Evolutionary conservation across 176 grass and related monocot species (phyloP).

Genomic region (Chrysopogon serrulatus): DNA sequence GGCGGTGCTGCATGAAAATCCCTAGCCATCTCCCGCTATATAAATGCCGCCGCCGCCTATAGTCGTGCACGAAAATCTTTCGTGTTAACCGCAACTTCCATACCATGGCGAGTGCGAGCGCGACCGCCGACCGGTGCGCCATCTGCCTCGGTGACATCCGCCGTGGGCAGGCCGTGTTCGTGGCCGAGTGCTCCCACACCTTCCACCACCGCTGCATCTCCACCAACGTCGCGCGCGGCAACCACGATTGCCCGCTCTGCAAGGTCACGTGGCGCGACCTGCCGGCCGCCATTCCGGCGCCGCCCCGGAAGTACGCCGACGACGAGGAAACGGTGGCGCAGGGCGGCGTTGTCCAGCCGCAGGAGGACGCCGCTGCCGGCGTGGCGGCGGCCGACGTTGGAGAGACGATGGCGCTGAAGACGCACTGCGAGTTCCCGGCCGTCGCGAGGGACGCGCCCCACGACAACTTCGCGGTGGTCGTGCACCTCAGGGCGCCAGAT

Average conservation of each 20-base stretch:
- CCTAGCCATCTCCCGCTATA: too few relatives aligned
- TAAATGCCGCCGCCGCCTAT: too few relatives aligned
- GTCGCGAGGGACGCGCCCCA: background rate
- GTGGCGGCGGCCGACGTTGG: background rate
- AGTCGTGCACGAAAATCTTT: too few relatives aligned
- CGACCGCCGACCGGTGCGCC: background rate
- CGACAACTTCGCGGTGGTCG: background rate
- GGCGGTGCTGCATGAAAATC: too few relatives aligned
- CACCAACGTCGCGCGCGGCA: background rate
- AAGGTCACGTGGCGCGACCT: background rate
- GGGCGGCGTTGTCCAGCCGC: background rate
- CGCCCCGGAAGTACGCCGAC: background rate
- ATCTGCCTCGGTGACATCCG: background rate
- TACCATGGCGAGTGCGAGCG: too few relatives aligned
- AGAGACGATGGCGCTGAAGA: background rate
- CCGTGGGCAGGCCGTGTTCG: background rate
- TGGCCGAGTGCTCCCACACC: slow-evolving; percentile 1
- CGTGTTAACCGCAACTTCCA: too few relatives aligned
- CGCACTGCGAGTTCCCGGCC: background rate
- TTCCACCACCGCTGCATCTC: slow-evolving; percentile 2
- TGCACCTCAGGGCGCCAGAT: background rate
- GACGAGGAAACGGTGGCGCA: background rate
- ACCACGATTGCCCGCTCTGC: background rate
- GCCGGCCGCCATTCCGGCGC: background rate
- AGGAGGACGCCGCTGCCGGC: background rate